Evolutionary conservation across 768 basidiomycete species (phyloP).

Genomic region (Leccinum barrowsii): DNA sequence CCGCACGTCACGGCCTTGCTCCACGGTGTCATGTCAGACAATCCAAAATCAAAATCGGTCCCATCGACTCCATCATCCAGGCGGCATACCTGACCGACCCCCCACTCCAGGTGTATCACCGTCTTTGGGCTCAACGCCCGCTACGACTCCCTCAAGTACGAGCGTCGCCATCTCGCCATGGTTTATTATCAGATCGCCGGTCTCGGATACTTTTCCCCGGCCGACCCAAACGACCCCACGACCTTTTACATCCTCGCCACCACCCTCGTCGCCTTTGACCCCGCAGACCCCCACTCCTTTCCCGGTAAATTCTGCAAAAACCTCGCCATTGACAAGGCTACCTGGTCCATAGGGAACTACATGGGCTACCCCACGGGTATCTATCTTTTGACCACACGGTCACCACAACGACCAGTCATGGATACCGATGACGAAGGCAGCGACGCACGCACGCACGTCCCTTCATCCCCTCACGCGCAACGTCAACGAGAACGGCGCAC

Average conservation of each 20-base stretch:
- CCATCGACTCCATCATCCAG: conserved; percentile 55
- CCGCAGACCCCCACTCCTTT: conserved; percentile 50
- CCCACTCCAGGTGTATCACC: conserved; percentile 37
- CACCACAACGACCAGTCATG: no score
- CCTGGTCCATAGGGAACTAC: conserved; percentile 10
- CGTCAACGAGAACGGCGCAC: no score
- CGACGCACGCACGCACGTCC: no score
- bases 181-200: conserved; percentile 53
- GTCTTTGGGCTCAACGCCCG: conserved; percentile 62
- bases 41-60: conserved; percentile 53
- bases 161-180: conserved; percentile 43
- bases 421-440: no score
- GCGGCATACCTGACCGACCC: conserved; percentile 16
- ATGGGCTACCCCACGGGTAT: no score
- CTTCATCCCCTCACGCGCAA: no score
- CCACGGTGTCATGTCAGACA: conserved; percentile 56
- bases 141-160: conserved; percentile 69
- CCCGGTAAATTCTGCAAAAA: conserved; percentile 44
- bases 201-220: conserved; percentile 54
- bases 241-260: conserved; percentile 66
- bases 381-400: no score
- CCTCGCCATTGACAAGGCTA: conserved; percentile 44
- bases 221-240: conserved; percentile 64
- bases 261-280: conserved; percentile 63
- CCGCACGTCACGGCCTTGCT: conserved; percentile 64